Percentiles rank a stretch among this genome's conserved stretches.
These are phyloP conservation scores for Neospermospora avenae DNA, from an alignment of 2,329 filamentous ascomycete genomes.

Conservation along the genomic window DNA sequence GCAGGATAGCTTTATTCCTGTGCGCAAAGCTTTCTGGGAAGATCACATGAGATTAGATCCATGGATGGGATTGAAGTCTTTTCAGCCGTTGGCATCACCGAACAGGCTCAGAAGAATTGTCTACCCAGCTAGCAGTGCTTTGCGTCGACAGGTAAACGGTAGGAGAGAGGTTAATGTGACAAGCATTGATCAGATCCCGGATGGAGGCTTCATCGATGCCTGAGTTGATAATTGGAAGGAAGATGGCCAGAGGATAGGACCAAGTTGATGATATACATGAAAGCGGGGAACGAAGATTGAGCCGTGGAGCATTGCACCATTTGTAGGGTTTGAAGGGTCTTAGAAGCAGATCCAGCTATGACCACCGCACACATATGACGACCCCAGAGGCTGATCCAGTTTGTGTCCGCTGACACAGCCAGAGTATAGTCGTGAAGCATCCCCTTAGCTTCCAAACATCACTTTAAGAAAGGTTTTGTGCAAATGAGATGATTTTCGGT, in stretches of 20 bases:
- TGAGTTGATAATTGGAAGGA: not conserved
- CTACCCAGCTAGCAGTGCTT: slow-evolving; percentile 38
- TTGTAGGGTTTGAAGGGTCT: not conserved
- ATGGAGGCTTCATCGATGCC: slow-evolving; percentile 15
- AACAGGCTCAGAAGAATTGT: slow-evolving; percentile 41
- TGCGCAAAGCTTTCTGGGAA: slow-evolving; percentile 43
- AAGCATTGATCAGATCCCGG: slow-evolving; percentile 39
- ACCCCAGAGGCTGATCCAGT: no score
- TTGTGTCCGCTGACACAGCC: no score
- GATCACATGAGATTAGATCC: slow-evolving; percentile 43
- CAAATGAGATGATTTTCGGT: no score
- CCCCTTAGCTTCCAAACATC: no score
- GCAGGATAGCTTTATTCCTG: slow-evolving; percentile 41
- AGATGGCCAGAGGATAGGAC: not conserved
- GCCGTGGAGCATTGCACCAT: not conserved
- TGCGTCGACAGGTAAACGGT: slow-evolving; percentile 39
- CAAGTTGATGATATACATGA: not conserved
- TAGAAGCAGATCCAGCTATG: not conserved
- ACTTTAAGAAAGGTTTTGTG: no score
- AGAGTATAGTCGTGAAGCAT: no score
- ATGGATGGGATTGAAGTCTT: slow-evolving; percentile 41
- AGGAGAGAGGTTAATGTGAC: slow-evolving; percentile 37
- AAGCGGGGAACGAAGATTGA: not conserved
- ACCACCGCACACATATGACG: no score
- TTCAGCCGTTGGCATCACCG: slow-evolving; percentile 40